A percentile compares a stretch with the other conserved stretches of the same genome.
These are phyloP conservation scores for Ascochyta lentis DNA, from an alignment of 2,329 filamentous ascomycete species.

Conservation along the genomic window DNA sequence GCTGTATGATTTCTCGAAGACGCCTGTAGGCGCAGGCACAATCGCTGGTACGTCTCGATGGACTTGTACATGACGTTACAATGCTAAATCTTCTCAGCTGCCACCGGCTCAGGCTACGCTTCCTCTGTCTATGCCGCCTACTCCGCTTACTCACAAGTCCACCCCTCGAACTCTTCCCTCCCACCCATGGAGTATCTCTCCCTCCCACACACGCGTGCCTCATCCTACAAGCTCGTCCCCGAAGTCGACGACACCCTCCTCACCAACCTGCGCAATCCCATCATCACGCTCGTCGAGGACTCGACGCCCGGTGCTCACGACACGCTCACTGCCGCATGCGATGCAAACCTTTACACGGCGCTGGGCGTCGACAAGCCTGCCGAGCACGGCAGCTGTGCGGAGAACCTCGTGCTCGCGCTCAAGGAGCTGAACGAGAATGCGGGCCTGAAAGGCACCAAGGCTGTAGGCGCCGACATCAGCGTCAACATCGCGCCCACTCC, in stretches of 20 bases:
- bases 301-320: slow-evolving; percentile 54
- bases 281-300: slow-evolving; percentile 56
- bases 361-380: slow-evolving; percentile 54
- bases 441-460: slow-evolving; percentile 55
- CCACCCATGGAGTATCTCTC: slow-evolving; percentile 57
- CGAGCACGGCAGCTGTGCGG: slow-evolving; percentile 56
- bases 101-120: slow-evolving; percentile 57
- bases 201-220: slow-evolving; percentile 54
- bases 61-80: too few species aligned
- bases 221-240: slow-evolving; percentile 51
- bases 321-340: slow-evolving; percentile 57
- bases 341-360: slow-evolving; percentile 52
- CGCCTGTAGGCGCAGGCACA: slow-evolving; percentile 57
- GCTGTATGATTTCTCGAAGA: slow-evolving; percentile 58
- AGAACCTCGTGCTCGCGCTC: slow-evolving; percentile 58
- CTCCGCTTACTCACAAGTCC: slow-evolving; percentile 52
- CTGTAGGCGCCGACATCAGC: slow-evolving; percentile 56
- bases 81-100: slow-evolving; percentile 34
- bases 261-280: slow-evolving; percentile 55
- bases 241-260: slow-evolving; percentile 52
- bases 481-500: slow-evolving; percentile 57
- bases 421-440: slow-evolving; percentile 56
- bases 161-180: slow-evolving; percentile 40
- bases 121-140: slow-evolving; percentile 58
- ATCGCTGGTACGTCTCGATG: slow-evolving; percentile 44